Evolutionary conservation across 2,329 filamentous ascomycete genomes (phyloP).

Genomic region (Penicillium sp.): DNA sequence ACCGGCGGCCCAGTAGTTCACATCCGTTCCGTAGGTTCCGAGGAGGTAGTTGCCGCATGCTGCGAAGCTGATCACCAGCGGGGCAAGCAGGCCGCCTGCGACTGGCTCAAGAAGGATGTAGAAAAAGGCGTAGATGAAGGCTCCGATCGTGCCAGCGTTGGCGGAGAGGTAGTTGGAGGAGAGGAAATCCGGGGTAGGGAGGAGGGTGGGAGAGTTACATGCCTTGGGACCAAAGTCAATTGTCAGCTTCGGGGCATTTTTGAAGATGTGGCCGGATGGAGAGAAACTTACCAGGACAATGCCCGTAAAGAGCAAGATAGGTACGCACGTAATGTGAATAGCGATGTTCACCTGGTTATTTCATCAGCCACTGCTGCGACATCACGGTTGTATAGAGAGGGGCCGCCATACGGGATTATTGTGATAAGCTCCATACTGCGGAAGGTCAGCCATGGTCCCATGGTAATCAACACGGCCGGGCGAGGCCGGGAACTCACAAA

Average conservation of each 20-base stretch:
- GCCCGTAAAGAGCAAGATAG: conserved; percentile 60
- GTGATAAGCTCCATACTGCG: conserved; percentile 67
- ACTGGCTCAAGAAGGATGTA: conserved; percentile 95
- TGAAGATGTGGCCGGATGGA: neutral
- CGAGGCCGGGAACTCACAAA: conserved; percentile 55
- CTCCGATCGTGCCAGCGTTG: conserved; percentile 61
- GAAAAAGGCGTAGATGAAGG: conserved; percentile 69
- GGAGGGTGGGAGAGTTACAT: conserved; percentile 57
- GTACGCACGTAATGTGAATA: conserved; percentile 67
- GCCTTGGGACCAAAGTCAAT: conserved; percentile 43
- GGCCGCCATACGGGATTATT: conserved; percentile 58
- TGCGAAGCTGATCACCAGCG: conserved; percentile 73
- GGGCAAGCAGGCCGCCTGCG: conserved; percentile 75
- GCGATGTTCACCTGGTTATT: conserved; percentile 60
- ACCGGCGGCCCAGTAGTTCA: conserved; percentile 66
- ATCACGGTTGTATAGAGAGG: conserved; percentile 10
- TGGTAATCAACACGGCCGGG: neutral
- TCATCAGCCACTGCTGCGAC: conserved; percentile 21
- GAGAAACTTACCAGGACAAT: conserved; percentile 57
- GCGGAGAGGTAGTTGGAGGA: conserved; percentile 60
- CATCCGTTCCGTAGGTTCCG: conserved; percentile 60
- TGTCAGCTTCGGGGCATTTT: neutral
- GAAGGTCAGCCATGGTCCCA: conserved; percentile 20
- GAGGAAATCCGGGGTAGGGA: conserved; percentile 57
- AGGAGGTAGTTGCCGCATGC: conserved; percentile 76